Evolutionary conservation across 371 early-diverging fungal genomes (phyloP).

Genomic region (Mortierella sp.): DNA sequence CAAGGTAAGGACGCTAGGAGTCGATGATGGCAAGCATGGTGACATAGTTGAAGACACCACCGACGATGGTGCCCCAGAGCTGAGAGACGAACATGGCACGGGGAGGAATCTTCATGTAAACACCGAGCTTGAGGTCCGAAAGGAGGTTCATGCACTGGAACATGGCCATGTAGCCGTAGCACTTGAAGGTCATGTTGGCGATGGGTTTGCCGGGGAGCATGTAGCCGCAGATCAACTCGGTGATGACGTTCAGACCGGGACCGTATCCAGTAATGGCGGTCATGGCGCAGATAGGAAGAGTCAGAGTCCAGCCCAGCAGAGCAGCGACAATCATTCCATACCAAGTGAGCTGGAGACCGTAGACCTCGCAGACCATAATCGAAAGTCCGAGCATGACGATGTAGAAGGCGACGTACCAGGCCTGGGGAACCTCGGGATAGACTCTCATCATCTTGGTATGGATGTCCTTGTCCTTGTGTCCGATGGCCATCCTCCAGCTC

Average conservation of each 20-base stretch:
- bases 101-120: constrained; percentile 72
- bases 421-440: constrained; percentile 73
- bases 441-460: constrained; percentile 77
- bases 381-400: constrained; percentile 67
- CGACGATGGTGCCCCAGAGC: constrained; percentile 59
- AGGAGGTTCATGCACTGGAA: constrained; percentile 60
- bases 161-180: constrained; percentile 65
- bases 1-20: constrained; percentile 13
- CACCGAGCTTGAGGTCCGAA: constrained; percentile 65
- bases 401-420: constrained; percentile 79
- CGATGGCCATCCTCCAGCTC: constrained; percentile 20
- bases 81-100: constrained; percentile 54
- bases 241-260: constrained; percentile 80
- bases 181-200: constrained; percentile 61
- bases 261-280: constrained; percentile 77
- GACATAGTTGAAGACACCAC: constrained; percentile 33
- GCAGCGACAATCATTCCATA: constrained; percentile 79
- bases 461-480: constrained; percentile 69
- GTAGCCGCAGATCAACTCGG: constrained; percentile 71
- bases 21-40: constrained; percentile 34
- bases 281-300: constrained; percentile 84
- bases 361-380: constrained; percentile 69
- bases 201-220: constrained; percentile 67
- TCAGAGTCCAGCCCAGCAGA: constrained; percentile 68
- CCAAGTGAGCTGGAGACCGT: constrained; percentile 71